phyloP scores from a whole-genome alignment of 805 yeast genomes.

The Candida adriatica region DNA sequence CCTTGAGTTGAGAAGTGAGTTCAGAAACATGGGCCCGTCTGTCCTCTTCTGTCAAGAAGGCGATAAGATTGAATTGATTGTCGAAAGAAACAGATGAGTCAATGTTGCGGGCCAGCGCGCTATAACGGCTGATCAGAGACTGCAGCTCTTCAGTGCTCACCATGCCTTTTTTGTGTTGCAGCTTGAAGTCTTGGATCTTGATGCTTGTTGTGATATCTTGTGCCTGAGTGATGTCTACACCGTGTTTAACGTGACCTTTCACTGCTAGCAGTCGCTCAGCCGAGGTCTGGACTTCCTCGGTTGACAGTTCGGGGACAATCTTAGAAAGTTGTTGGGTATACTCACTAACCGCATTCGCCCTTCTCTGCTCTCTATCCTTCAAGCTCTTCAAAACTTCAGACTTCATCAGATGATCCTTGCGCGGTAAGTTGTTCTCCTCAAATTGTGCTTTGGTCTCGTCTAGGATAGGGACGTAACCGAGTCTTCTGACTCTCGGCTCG shows the following conservation, averaged over 20 bases:
- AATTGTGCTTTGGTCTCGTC: slow-evolving; percentile 43
- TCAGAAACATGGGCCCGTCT: slow-evolving; percentile 22
- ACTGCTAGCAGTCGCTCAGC: slow-evolving; percentile 47
- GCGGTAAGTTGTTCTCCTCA: slow-evolving; percentile 56
- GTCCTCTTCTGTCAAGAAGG: slow-evolving; percentile 31
- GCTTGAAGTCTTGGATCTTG: slow-evolving; percentile 35
- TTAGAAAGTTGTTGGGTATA: slow-evolving; percentile 28
- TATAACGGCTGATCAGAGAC: slow-evolving; percentile 26
- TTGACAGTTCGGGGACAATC: slow-evolving; percentile 21
- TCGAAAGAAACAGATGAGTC: slow-evolving; percentile 46
- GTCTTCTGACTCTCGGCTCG: slow-evolving; percentile 79
- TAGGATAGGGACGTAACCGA: slow-evolving; percentile 57
- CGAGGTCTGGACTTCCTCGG: slow-evolving; percentile 31
- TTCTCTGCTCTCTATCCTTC: slow-evolving; percentile 34
- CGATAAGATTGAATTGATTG: slow-evolving; percentile 32
- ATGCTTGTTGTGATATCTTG: slow-evolving; percentile 50
- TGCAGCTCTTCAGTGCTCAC: slow-evolving; percentile 28
- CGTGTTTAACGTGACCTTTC: slow-evolving; percentile 50
- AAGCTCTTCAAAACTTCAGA: slow-evolving; percentile 40
- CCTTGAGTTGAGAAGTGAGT: slow-evolving; percentile 15
- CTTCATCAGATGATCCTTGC: slow-evolving; percentile 58
- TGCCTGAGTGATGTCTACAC: slow-evolving; percentile 51
- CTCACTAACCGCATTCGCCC: slow-evolving; percentile 24
- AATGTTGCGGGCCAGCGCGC: slow-evolving; percentile 27
- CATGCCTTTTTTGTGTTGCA: slow-evolving; percentile 8